Evolutionary conservation across 768 basidiomycete genomes (phyloP), one percentile per base, ranked within the genome.

Genomic region (Sporobolomyces pararoseus): DNA sequence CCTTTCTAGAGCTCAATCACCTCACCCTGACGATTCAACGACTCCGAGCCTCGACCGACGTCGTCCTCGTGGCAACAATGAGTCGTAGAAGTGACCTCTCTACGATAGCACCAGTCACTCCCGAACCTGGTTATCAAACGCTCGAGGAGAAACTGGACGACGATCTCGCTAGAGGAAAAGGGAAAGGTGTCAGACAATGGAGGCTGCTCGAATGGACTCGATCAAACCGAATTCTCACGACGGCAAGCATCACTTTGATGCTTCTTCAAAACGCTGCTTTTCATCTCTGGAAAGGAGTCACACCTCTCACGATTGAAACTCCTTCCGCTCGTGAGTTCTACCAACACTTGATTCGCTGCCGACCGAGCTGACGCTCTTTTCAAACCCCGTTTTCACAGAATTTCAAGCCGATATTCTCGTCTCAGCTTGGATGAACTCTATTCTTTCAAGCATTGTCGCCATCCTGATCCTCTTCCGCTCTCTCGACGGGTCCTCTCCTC

Each of bases 391-490:
- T 44, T 31, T 35, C 32, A 55, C 37, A 58, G 62, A 63, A 55
- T 69, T 63, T 39, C 53, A 58, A n/a, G 52, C 51, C 16, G 68
- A 69, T 37, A 57, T 53, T 0, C 68, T 69, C 46, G 49, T 59
- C n/a, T 50, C 54, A 0, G 52, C 55, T 29, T 69, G 62, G 54
- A 31, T 59, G 29, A 69, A 69, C 57, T 57, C 55, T 4, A n/a
- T 69, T 29, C 49, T 69, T 10, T 42, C 62, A 14, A 63, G 55
- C 47, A 6, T 52, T 55, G 68, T 69, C 47, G 46, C 69, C 0
- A 49, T 64, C 55, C 68, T 69, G 35, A 58, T 69, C 57, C 68
- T 69, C n/a, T 64, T 69, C 62, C 68, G 68, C n/a, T 69, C 68
- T 5, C 68, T 64, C 50, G 63, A 70, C 39, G 57, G 64, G 17